These are phyloP conservation scores for Coniferiporia sulphurascens DNA, from an alignment of 1,284 basidiomycete genomes.

Conservation along the genomic window DNA sequence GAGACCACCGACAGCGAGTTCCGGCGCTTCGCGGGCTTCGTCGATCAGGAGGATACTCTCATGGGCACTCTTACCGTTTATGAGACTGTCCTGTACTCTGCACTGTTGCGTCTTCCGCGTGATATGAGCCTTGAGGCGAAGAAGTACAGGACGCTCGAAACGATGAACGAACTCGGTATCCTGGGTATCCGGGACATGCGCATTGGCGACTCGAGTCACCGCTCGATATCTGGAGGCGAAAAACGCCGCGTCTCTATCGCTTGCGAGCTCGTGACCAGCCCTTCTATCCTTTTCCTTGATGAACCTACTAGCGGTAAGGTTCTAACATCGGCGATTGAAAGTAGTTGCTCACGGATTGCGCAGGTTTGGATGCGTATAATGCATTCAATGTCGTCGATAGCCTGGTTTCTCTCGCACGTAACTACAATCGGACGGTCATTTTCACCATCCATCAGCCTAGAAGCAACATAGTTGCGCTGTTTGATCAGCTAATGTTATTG, in stretches of 20 bases:
- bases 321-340: background rate
- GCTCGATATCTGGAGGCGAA: constrained; percentile 94
- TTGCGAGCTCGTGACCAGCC: constrained; percentile 96
- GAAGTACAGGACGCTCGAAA: constrained; percentile 90
- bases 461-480: constrained; percentile 93
- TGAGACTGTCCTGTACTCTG: constrained; percentile 94
- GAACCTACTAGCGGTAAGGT: constrained; percentile 89
- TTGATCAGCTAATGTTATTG: constrained; percentile 87
- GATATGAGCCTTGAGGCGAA: constrained; percentile 96
- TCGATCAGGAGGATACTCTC: constrained; percentile 97
- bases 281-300: constrained; percentile 92
- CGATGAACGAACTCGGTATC: constrained; percentile 94
- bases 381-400: constrained; percentile 92
- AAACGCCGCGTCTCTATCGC: constrained; percentile 95
- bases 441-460: constrained; percentile 99
- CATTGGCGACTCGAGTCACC: constrained; percentile 79
- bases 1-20: constrained; percentile 73
- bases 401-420: constrained; percentile 77
- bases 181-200: constrained; percentile 85
- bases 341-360: background rate
- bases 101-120: constrained; percentile 81
- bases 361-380: constrained; percentile 91
- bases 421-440: constrained; percentile 93
- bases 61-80: constrained; percentile 97
- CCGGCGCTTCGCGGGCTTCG: constrained; percentile 86